phyloP scores from a whole-genome alignment of 805 yeast genomes.

The Wickerhamomyces pijperi region DNA sequence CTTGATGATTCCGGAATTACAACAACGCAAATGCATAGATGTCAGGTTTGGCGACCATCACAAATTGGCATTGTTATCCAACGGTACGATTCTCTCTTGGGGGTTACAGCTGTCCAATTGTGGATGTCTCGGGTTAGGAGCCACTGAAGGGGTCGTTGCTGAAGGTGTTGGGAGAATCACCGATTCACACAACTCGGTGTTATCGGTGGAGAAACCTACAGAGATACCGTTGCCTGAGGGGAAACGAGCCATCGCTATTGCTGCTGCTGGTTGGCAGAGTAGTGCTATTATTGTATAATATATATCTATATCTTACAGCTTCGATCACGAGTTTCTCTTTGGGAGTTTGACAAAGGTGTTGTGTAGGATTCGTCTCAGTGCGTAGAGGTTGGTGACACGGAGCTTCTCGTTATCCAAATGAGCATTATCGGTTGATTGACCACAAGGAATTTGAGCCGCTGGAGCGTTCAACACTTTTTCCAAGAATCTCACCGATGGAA shows the following conservation, averaged over 20 bases:
- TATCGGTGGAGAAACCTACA: constrained; percentile 14
- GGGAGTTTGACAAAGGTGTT: constrained; percentile 15
- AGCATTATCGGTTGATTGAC: constrained; percentile 90
- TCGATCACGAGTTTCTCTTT: constrained; percentile 5
- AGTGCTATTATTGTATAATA: constrained; percentile 38
- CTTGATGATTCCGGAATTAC: constrained; percentile 27
- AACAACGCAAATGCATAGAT: constrained; percentile 37
- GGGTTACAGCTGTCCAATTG: constrained; percentile 51
- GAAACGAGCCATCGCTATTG: constrained; percentile 38
- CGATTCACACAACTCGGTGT: constrained; percentile 10
- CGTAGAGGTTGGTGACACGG: constrained; percentile 66
- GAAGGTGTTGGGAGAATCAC: constrained; percentile 9
- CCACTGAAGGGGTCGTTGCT: constrained; percentile 11
- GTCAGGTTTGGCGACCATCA: constrained; percentile 69
- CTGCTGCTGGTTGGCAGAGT: constrained; percentile 78
- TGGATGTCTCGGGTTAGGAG: constrained; percentile 67
- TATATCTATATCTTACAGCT: too few species aligned
- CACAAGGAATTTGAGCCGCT: constrained; percentile 94
- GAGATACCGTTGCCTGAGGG: constrained; percentile 30
- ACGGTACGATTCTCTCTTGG: constrained; percentile 55
- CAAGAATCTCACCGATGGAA: constrained; percentile 77
- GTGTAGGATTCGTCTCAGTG: constrained; percentile 51
- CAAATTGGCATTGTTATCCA: constrained; percentile 43
- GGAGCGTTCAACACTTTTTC: constrained; percentile 78
- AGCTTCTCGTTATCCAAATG: constrained; percentile 83